A percentile compares a stretch with the other conserved stretches of the same genome.
phyloP scores from a whole-genome alignment of 169 alveolate genomes.

The Theileria sp. region DNA sequence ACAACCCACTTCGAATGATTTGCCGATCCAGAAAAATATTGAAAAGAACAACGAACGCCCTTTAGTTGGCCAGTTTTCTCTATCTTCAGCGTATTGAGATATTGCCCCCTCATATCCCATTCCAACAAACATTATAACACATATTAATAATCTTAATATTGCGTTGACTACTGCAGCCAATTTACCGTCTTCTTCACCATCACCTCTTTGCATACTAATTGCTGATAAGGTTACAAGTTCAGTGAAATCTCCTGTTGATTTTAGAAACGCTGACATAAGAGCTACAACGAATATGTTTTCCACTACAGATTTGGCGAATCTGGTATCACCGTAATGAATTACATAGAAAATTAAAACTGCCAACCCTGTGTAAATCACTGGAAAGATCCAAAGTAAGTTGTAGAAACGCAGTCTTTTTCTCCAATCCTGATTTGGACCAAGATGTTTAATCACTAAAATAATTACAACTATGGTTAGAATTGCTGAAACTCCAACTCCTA shows the following conservation, averaged over 20 bases:
- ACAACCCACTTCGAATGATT: not conserved
- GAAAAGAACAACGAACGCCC: not conserved
- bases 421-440: conserved; percentile 27
- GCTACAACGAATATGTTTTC: not conserved
- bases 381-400: conserved; percentile 14
- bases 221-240: not conserved
- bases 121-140: not conserved
- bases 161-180: not conserved
- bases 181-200: conserved; percentile 23
- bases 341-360: not conserved
- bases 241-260: not conserved
- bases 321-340: conserved; percentile 12
- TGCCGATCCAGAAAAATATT: conserved; percentile 9
- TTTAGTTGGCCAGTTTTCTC: conserved; percentile 30
- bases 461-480: not conserved
- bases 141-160: not conserved
- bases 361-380: not conserved
- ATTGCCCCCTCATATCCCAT: conserved; percentile 13
- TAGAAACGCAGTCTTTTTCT: not conserved
- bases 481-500: conserved; percentile 8
- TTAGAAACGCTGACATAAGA: conserved; percentile 1
- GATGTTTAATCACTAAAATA: not conserved
- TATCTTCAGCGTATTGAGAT: not conserved
- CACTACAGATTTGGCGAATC: not conserved
- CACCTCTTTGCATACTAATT: conserved; percentile 17